A percentile compares a stretch with the other conserved stretches of the same genome.
Evolutionary conservation across 306 rosid species (phyloP).

Genomic region (Cyclanthera cordifolia): DNA sequence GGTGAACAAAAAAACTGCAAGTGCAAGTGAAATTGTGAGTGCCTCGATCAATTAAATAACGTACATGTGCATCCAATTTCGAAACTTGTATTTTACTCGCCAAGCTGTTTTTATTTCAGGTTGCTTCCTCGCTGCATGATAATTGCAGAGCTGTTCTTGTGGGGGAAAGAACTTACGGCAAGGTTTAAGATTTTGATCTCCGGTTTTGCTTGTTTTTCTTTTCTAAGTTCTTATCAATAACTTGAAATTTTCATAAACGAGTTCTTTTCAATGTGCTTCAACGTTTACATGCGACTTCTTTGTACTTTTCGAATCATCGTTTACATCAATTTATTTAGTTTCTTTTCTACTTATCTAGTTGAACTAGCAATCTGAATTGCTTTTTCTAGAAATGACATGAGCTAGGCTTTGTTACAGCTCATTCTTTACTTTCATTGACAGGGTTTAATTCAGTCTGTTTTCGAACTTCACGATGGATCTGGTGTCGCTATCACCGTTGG

Average conservation of each 20-base stretch:
- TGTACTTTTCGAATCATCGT: background rate
- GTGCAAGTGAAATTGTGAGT: conserved; percentile 98
- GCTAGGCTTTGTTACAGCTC: conserved; percentile 11
- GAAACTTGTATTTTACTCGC: background rate
- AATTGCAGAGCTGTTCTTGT: conserved; percentile 94
- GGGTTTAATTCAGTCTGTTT: conserved; percentile 94
- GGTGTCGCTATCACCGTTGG: conserved; percentile 93
- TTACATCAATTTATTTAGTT: background rate
- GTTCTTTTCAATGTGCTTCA: background rate
- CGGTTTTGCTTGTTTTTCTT: conserved; percentile 3
- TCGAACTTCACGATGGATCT: conserved; percentile 85
- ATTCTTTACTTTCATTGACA: conserved; percentile 20
- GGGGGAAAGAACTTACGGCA: conserved; percentile 85
- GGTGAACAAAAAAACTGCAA: conserved; percentile 85
- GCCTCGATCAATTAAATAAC: conserved; percentile 17
- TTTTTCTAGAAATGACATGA: background rate
- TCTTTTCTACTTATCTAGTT: background rate
- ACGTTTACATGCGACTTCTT: background rate
- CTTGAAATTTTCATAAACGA: background rate
- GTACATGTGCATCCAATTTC: conserved; percentile 15
- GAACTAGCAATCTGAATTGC: background rate
- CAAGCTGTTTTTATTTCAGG: conserved; percentile 44
- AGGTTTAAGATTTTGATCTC: conserved; percentile 37
- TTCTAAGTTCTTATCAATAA: background rate
- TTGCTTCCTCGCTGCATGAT: conserved; percentile 96